These are phyloP conservation scores for Venturia nashicola DNA, from an alignment of 2,329 filamentous ascomycete genomes.

Conservation along the genomic window DNA sequence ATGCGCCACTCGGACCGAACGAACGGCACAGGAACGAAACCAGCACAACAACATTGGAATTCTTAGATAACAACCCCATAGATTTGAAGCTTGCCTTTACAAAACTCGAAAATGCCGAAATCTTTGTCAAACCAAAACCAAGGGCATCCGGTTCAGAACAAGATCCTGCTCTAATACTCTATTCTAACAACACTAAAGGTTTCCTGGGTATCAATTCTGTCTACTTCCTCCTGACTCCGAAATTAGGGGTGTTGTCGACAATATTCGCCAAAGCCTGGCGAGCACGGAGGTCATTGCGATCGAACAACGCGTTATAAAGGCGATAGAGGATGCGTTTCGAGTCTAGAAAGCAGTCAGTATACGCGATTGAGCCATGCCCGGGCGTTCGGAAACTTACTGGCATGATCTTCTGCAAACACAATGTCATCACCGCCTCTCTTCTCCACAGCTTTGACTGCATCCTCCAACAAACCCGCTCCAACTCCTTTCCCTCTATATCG, in stretches of 20 bases:
- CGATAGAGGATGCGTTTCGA: constrained; percentile 4
- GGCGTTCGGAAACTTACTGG: constrained; percentile 42
- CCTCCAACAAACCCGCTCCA: constrained; percentile 58
- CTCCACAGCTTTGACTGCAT: constrained; percentile 56
- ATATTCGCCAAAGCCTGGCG: not conserved
- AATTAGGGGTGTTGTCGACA: not conserved
- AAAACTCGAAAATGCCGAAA: too few species aligned
- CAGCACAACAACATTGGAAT: too few species aligned
- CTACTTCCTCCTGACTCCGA: not conserved
- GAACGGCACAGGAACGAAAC: too few species aligned
- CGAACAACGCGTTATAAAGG: constrained; percentile 6
- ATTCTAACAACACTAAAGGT: not conserved
- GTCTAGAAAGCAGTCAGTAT: constrained; percentile 1
- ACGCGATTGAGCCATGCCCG: not conserved
- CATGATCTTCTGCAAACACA: constrained; percentile 66
- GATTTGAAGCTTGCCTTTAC: too few species aligned
- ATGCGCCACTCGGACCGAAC: too few species aligned
- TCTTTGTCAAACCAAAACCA: too few species aligned
- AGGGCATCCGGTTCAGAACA: too few species aligned
- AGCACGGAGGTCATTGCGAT: constrained; percentile 1
- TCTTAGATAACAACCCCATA: too few species aligned
- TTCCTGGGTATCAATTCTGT: not conserved
- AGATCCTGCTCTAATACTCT: not conserved
- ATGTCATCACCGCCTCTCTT: constrained; percentile 58
- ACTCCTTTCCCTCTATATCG: constrained; percentile 60